Percentiles rank a stretch among this genome's conserved stretches.
These are phyloP conservation scores for Helicostylum pulchrum DNA, from an alignment of 192 early-diverging fungal genomes.

Conservation along the genomic window DNA sequence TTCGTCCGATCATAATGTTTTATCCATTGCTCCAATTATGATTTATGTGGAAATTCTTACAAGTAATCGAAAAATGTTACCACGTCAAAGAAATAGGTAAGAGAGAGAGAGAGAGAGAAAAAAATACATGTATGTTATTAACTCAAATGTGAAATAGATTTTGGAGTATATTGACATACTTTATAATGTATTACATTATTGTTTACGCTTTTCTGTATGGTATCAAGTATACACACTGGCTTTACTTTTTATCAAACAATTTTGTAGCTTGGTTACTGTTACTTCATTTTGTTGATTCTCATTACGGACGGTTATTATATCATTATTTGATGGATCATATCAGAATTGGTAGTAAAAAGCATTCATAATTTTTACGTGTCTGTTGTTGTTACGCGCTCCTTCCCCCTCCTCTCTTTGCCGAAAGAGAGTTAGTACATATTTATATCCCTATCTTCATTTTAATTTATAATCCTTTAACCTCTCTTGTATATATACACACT, in stretches of 20 bases:
- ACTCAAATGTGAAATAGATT: conserved; percentile 32
- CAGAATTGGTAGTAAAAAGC: conserved; percentile 30
- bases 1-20: conserved; percentile 67
- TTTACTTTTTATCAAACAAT: conserved; percentile 52
- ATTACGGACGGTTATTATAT: conserved; percentile 22
- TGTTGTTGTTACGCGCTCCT: not conserved
- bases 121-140: conserved; percentile 38
- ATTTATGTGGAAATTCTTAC: conserved; percentile 55
- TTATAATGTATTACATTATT: conserved; percentile 40
- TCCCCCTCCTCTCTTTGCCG: no score
- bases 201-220: conserved; percentile 53
- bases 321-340: conserved; percentile 31
- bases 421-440: no score
- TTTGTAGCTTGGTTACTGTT: conserved; percentile 37
- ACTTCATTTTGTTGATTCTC: conserved; percentile 34
- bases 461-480: no score
- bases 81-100: conserved; percentile 52
- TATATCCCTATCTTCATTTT: no score
- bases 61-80: conserved; percentile 48
- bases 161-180: conserved; percentile 31
- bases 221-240: conserved; percentile 55
- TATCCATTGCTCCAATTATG: conserved; percentile 57
- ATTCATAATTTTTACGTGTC: conserved; percentile 30
- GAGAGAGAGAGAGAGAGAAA: conserved; percentile 44
- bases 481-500: no score